A percentile compares a stretch with the other conserved stretches of the same genome.
Evolutionary conservation across 805 yeast species (phyloP).

Genomic region (Clavispora asparagi): DNA sequence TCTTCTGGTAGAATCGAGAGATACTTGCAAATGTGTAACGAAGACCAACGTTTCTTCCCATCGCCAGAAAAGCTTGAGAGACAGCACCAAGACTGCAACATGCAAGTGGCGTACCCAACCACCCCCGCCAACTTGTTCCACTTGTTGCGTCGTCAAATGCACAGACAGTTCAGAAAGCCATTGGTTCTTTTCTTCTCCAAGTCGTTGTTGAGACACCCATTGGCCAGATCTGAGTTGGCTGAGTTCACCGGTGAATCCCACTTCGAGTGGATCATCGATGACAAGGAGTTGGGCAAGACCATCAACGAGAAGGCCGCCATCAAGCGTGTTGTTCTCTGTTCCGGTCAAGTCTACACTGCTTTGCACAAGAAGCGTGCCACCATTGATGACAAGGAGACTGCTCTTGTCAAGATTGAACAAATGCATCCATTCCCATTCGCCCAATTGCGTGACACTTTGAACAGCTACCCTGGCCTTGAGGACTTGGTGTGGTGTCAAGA

Average conservation of each 20-base stretch:
- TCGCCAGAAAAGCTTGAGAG: constrained; percentile 80
- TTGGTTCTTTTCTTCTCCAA: constrained; percentile 85
- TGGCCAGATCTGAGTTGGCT: constrained; percentile 77
- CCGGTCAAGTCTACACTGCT: constrained; percentile 95
- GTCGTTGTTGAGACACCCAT: constrained; percentile 83
- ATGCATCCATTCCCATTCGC: constrained; percentile 98
- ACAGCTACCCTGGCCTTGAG: constrained; percentile 73
- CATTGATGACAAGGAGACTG: constrained; percentile 74
- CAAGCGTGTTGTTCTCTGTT: constrained; percentile 75
- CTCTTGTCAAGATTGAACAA: constrained; percentile 87
- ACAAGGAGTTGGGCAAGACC: constrained; percentile 73
- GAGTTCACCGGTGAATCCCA: constrained; percentile 91
- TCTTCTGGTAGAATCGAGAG: constrained; percentile 97
- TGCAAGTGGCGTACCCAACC: constrained; percentile 97
- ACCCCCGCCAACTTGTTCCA: constrained; percentile 98
- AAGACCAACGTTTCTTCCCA: constrained; percentile 95
- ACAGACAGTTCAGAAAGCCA: constrained; percentile 96
- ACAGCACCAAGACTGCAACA: constrained; percentile 98
- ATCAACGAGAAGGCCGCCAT: constrained; percentile 77
- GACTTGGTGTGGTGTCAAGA: constrained; percentile 98
- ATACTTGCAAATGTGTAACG: constrained; percentile 91
- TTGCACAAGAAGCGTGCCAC: constrained; percentile 83
- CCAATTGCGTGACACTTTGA: constrained; percentile 78
- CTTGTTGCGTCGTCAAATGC: constrained; percentile 96
- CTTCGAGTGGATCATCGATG: constrained; percentile 96